Evolutionary conservation across 495 filamentous ascomycete genomes (phyloP).

Genomic region (Xylaria longipes): DNA sequence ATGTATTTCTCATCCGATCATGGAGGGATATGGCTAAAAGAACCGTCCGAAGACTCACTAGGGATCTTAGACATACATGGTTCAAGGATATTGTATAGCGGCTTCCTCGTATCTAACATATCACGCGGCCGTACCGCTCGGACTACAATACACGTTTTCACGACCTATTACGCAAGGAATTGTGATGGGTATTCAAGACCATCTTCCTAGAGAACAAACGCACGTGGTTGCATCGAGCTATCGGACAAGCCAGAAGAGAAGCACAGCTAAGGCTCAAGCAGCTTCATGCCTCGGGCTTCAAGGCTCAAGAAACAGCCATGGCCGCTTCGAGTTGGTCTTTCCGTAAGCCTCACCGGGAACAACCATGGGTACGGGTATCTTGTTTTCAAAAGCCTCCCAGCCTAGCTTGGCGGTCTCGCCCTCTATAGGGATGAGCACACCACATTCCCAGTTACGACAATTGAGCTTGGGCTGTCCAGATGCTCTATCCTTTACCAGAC

Average conservation of each 20-base stretch:
- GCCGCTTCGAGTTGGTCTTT: constrained; percentile 31
- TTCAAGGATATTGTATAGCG: not conserved
- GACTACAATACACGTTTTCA: not conserved
- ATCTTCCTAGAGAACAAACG: not conserved
- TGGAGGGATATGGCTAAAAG: not conserved
- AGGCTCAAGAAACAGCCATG: constrained; percentile 40
- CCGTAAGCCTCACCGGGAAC: constrained; percentile 40
- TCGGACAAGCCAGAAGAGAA: not conserved
- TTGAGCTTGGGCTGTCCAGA: constrained; percentile 74
- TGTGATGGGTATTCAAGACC: not conserved
- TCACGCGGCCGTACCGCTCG: not conserved
- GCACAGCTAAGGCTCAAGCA: not conserved
- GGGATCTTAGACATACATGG: not conserved
- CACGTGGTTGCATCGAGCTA: not conserved
- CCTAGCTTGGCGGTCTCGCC: constrained; percentile 22
- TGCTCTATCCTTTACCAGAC: constrained; percentile 67
- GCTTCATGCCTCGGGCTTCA: constrained; percentile 9
- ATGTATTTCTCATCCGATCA: not conserved
- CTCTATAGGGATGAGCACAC: constrained; percentile 62
- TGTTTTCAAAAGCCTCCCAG: constrained; percentile 61
- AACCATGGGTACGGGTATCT: constrained; percentile 74
- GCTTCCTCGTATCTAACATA: not conserved
- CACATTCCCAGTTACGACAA: constrained; percentile 96
- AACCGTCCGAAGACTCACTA: not conserved
- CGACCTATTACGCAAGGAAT: not conserved